phyloP scores from a whole-genome alignment of 495 filamentous ascomycete species.

The Tuber magnatum region DNA sequence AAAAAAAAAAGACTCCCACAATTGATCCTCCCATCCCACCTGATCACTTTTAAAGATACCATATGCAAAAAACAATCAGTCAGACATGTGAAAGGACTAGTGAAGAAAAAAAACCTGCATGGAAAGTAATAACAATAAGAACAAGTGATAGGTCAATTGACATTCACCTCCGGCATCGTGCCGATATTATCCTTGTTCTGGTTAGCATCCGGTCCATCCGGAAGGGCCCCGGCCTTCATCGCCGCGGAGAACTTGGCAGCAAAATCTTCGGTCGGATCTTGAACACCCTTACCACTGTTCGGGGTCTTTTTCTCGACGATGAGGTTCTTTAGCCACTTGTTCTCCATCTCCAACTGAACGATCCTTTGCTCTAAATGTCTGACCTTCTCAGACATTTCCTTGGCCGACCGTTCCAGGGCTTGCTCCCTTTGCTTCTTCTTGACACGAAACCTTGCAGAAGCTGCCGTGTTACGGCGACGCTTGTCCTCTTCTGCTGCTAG shows the following conservation, averaged over 20 bases:
- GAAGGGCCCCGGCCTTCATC: conserved; percentile 18
- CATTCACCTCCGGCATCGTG: conserved; percentile 5
- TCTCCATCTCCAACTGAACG: conserved; percentile 84
- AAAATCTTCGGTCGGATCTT: conserved; percentile 22
- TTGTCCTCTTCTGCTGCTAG: conserved; percentile 96
- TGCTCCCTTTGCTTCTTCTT: conserved; percentile 99
- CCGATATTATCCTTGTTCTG: conserved; percentile 18
- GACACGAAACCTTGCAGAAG: conserved; percentile 90
- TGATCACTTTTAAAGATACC: background rate
- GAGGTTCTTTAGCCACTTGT: conserved; percentile 90
- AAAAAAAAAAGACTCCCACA: conserved; percentile 19
- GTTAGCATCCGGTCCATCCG: background rate
- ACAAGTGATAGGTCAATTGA: conserved; percentile 6
- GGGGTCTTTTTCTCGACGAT: conserved; percentile 75
- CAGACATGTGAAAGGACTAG: background rate
- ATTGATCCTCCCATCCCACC: conserved; percentile 20
- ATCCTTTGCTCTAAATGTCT: conserved; percentile 69
- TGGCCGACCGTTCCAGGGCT: conserved; percentile 80
- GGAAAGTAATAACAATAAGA: conserved; percentile 24
- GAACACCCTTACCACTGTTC: conserved; percentile 44
- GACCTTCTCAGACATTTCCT: conserved; percentile 86
- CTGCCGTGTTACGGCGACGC: conserved; percentile 90
- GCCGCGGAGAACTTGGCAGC: conserved; percentile 30
- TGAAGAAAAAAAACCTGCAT: conserved; percentile 8
- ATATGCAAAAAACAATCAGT: background rate